Base-by-base conservation (phyloP, 2,329 filamentous ascomycete species). In the Fusarium sp. region DNA sequence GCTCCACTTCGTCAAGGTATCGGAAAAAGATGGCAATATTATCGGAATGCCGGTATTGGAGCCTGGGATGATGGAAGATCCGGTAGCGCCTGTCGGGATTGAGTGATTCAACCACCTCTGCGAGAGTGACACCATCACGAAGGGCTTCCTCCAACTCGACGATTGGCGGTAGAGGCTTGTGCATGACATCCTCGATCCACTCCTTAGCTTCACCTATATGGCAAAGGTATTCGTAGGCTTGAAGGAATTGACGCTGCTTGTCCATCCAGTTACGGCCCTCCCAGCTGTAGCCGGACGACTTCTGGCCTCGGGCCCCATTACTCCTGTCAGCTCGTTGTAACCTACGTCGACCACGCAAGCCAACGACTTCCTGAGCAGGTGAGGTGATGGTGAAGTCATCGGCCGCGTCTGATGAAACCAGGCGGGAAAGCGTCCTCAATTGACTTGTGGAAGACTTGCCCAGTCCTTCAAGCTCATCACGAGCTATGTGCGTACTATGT, bases 141-240 rank as follows among this genome's bases (percentile, higher is more conserved):
- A 99, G 84, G 13, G 94, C 94, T 80, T 99, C 95, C 78, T 99
- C 96, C 1, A 99, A 84, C 78, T 98, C 91, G 23, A 99, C 92
- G 73, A 98, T 97, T 1, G 95, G 93, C 4, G 96, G 95, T 39
- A 99, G 94, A 54, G 92, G 86, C 71, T 92, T 90, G 67, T 95
- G 90, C 60, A 96, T 94, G 64, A 98, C 90, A 78, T 97, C 86
- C 77, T 99, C 96, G 71, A 99, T 97, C 96, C 96, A 99, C 81
- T 98, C 95, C 79, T 98, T 98, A 23, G 96, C 96, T 84, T 99
- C 96, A 79, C 96, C 96, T 71, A 99, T 98, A 78, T 99, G 96
- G 78, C 96, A 99, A 39, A 99, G 91, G 78, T 99, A 99, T 80
- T 99, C 96, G 78, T 99, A 99, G 7, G 96, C 96, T 80, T 97